A percentile compares a stretch with the other conserved stretches of the same genome.
phyloP scores from a whole-genome alignment of 345 rosid genomes.

The Lepidium africanum region DNA sequence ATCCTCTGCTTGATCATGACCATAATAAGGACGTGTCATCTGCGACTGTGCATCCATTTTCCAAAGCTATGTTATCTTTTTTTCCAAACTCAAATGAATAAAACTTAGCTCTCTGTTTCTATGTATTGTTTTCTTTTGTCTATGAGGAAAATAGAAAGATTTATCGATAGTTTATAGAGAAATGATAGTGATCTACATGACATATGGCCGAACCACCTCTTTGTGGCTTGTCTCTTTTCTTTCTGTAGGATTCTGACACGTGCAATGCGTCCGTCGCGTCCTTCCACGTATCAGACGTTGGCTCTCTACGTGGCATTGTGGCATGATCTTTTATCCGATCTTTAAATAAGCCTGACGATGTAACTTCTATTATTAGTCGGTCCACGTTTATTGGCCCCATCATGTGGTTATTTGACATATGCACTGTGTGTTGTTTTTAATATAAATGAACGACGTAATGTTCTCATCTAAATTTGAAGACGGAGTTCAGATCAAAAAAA shows the following conservation, averaged over 20 bases:
- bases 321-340: constrained; percentile 9
- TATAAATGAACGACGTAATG: background rate
- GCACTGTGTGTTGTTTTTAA: background rate
- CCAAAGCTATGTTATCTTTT: background rate
- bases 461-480: background rate
- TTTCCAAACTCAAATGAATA: background rate
- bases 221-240: constrained; percentile 28
- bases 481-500: too few species aligned
- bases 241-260: constrained; percentile 26
- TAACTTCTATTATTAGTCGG: constrained; percentile 5
- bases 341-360: background rate
- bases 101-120: background rate
- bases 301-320: constrained; percentile 31
- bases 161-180: background rate
- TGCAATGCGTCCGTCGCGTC: background rate
- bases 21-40: constrained; percentile 33
- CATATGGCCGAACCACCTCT: constrained; percentile 23
- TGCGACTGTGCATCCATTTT: constrained; percentile 34
- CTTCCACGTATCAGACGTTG: constrained; percentile 29
- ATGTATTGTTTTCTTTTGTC: background rate
- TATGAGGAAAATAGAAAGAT: background rate
- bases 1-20: constrained; percentile 36
- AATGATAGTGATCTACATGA: background rate
- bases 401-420: background rate
- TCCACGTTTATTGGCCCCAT: background rate